Base-by-base conservation (phyloP, 495 filamentous ascomycete species). In the Daldinia loculata region DNA sequence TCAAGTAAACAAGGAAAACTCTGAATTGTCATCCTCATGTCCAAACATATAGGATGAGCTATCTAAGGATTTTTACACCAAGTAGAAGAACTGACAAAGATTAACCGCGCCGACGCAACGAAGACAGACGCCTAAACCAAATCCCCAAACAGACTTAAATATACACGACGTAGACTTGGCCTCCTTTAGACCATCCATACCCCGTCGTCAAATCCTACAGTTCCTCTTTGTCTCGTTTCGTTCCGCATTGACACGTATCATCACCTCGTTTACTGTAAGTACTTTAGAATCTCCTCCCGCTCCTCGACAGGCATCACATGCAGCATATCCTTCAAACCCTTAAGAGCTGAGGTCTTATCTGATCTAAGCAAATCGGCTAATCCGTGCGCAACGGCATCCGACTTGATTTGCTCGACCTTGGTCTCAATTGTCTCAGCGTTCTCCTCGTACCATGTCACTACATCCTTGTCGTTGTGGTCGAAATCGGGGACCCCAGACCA, bases 371-470 rank as follows among this genome's bases (percentile, higher is more conserved):
- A 77, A 41, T 86, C 82, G 3, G 92, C 91, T 74, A 99, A 89
- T 77, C 98, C 92, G 26, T 85, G 85, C 6, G 91, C 89, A 17
- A 97, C 84, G 43, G 87, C 84, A 57, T 98, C 93, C 12, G 86
- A 86, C 83, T 91, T 93, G 69, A 98, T 80, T 15, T 82, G 76
- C 73, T 98, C 94, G 48, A 98, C 84, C 86, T 94, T 95, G 55
- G 84, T 81, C 66, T 90, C 83, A 14, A 98, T 88, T 5, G 83
- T 78, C 83, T 94, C 93, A 75, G 92, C 87, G 80, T 98, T 96
- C 83, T 97, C 92, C 86, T 99, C 95, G 77, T 97, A 98, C 96
- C 96, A 99, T 63, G 86, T 82, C n/a, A 94, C 92, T 38, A 98
- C 95, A 70, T 89, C 90, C 55, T 85, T 86, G 78, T 99, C 95